phyloP scores from a whole-genome alignment of 2,329 filamentous ascomycete genomes.

The Apiospora rasikravindrae region DNA sequence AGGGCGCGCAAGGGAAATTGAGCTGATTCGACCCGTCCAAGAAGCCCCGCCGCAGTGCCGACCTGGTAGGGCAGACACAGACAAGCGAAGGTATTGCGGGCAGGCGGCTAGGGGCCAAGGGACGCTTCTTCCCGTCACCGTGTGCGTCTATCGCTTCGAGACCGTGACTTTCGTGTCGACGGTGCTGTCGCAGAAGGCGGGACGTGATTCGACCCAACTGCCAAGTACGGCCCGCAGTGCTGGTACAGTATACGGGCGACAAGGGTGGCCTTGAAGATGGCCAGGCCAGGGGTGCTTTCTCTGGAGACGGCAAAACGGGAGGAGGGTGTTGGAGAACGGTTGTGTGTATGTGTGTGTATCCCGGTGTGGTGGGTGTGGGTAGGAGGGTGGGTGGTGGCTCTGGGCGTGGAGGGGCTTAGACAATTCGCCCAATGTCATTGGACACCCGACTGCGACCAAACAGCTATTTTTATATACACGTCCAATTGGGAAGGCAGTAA shows the following conservation, averaged over 20 bases:
- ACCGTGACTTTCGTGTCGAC: not conserved
- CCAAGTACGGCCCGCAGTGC: constrained; percentile 7
- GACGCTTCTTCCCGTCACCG: constrained; percentile 9
- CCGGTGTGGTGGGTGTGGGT: constrained; percentile 12
- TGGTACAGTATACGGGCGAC: constrained; percentile 14
- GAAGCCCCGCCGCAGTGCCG: constrained; percentile 1
- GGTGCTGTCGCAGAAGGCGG: not conserved
- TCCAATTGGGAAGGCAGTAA: constrained; percentile 16
- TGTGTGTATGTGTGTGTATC: constrained; percentile 3
- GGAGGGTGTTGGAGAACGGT: constrained; percentile 8
- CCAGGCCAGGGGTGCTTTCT: not conserved
- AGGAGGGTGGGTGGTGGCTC: not conserved
- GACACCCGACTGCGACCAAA: not conserved
- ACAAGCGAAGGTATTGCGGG: not conserved
- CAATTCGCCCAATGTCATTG: not conserved
- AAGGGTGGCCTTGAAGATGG: not conserved
- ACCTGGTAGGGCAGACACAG: constrained; percentile 9
- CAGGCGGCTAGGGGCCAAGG: constrained; percentile 14
- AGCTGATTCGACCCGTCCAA: constrained; percentile 7
- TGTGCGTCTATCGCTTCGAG: constrained; percentile 16
- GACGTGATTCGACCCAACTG: not conserved
- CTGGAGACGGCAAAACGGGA: not conserved
- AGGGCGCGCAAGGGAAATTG: constrained; percentile 11
- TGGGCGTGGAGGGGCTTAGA: constrained; percentile 18
- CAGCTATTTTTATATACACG: not conserved